These are phyloP conservation scores for Myxozyma vanderwaltii DNA, from an alignment of 805 yeast genomes.

Conservation along the genomic window DNA sequence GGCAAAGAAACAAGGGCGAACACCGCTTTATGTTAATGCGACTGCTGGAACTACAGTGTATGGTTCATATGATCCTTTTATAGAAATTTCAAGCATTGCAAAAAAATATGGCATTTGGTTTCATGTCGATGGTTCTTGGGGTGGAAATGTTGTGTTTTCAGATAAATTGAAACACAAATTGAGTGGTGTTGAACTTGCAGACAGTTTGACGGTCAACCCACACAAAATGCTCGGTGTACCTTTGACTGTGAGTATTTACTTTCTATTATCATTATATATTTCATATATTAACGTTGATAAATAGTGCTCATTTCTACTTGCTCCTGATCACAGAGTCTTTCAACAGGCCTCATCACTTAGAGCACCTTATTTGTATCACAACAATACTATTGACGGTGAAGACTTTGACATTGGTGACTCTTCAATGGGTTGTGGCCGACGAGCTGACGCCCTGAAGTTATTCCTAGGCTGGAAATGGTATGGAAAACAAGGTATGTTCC, in stretches of 20 bases:
- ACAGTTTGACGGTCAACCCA: slow-evolving; percentile 79
- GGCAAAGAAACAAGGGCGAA: slow-evolving; percentile 56
- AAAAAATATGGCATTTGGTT: slow-evolving; percentile 64
- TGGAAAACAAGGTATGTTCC: slow-evolving; percentile 49
- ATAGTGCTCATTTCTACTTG: slow-evolving; percentile 63
- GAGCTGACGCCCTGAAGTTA: slow-evolving; percentile 78
- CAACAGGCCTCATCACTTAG: slow-evolving; percentile 71
- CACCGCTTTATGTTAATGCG: slow-evolving; percentile 75
- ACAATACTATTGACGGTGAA: slow-evolving; percentile 53
- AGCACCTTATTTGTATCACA: slow-evolving; percentile 82
- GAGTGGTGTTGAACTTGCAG: slow-evolving; percentile 64
- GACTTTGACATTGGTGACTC: slow-evolving; percentile 81
- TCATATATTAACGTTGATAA: not conserved
- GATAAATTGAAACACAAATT: slow-evolving; percentile 49
- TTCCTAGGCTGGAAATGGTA: slow-evolving; percentile 81
- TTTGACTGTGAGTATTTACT: slow-evolving; percentile 37
- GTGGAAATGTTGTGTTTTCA: slow-evolving; percentile 79
- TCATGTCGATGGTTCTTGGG: slow-evolving; percentile 91
- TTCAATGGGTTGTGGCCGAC: slow-evolving; percentile 89
- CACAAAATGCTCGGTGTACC: slow-evolving; percentile 92
- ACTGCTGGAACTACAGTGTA: slow-evolving; percentile 90
- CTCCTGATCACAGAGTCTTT: slow-evolving; percentile 68
- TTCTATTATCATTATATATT: no score
- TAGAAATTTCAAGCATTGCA: slow-evolving; percentile 56
- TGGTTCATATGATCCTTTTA: slow-evolving; percentile 77